Percentiles rank a stretch among this genome's conserved stretches.
phyloP scores from a whole-genome alignment of 768 basidiomycete genomes.

The Trametes coccinea region DNA sequence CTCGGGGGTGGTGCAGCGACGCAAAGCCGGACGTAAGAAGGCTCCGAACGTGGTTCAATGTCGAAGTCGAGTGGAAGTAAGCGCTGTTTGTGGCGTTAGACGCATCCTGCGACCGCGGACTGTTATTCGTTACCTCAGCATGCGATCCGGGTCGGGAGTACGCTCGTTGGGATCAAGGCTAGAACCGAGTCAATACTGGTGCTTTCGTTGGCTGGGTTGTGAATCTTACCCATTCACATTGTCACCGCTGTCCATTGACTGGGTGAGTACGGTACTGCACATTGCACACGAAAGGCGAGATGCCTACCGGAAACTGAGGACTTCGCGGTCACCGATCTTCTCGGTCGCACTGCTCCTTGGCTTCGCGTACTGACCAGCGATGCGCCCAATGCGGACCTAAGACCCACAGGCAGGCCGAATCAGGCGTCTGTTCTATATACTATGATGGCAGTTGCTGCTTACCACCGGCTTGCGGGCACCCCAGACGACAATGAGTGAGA shows the following conservation, averaged over 20 bases:
- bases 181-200: neutral
- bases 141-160: constrained; percentile 85
- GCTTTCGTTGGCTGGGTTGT: neutral
- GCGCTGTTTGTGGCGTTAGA: constrained; percentile 50
- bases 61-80: constrained; percentile 94
- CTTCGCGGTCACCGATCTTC: constrained; percentile 69
- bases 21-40: constrained; percentile 93
- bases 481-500: constrained; percentile 94
- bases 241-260: constrained; percentile 66
- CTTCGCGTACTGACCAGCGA: constrained; percentile 96
- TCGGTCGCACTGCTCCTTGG: constrained; percentile 87
- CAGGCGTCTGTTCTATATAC: neutral
- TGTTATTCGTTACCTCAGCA: constrained; percentile 59
- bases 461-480: constrained; percentile 93
- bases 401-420: neutral
- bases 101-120: neutral
- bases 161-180: constrained; percentile 77
- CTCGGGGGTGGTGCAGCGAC: constrained; percentile 84
- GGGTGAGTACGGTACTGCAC: neutral
- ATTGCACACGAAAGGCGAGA: neutral
- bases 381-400: constrained; percentile 82
- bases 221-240: constrained; percentile 84
- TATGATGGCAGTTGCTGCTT: constrained; percentile 29
- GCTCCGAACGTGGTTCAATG: constrained; percentile 88
- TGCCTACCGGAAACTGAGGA: constrained; percentile 84